Base-by-base conservation (phyloP, 2,329 filamentous ascomycete species). In the Hymenoscyphus scutula region DNA sequence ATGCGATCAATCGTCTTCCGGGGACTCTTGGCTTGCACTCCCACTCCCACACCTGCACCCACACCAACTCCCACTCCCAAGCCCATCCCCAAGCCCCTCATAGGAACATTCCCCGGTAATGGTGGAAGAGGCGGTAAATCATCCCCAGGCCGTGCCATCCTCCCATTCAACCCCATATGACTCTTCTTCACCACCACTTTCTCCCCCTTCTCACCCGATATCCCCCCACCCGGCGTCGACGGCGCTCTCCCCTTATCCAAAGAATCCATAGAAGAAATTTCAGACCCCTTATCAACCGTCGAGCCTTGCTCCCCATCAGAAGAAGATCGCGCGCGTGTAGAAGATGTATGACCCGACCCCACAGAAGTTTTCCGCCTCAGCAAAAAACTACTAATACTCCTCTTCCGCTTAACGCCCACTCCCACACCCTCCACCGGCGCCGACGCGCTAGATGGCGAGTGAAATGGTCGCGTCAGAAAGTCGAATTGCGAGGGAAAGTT, bases 321-420 rank as follows among this genome's bases (percentile, higher is more conserved):
- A 37, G 34, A 37, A 5, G 34, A 37, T 5, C 34, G 34, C 2
- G 34, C 34, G 11, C 17, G 13, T 15, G 34, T 37, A 37, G 34
- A 5, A 37, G 34, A 5, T 37, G 34, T 37, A 37, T 37, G 15
- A 37, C 11, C 17, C 13, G 34, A 19, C 13, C 45, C 45, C 11
- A 51, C 3, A 23, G 45, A 51, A 19, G 55, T 5, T 11, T 57
- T 57, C 4, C 55, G 15, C 17, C 55, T 38, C 25, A 57, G n/a
- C 3, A 57, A 5, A 27, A 57, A 57, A 45, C 15, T 37, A 13
- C 32, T 25, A 27, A 57, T 25, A 17, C 55, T 57, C 34, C 30
- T 57, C 55, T 57, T 57, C 23, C 34, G 25, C 37, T 57, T 57
- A n/a, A n/a, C n/a, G n/a, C n/a, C n/a, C n/a, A n/a, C n/a, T n/a